Conservation (phyloP, 192 early-diverging fungal genomes). For the Spizellomyces punctatus region DNA sequence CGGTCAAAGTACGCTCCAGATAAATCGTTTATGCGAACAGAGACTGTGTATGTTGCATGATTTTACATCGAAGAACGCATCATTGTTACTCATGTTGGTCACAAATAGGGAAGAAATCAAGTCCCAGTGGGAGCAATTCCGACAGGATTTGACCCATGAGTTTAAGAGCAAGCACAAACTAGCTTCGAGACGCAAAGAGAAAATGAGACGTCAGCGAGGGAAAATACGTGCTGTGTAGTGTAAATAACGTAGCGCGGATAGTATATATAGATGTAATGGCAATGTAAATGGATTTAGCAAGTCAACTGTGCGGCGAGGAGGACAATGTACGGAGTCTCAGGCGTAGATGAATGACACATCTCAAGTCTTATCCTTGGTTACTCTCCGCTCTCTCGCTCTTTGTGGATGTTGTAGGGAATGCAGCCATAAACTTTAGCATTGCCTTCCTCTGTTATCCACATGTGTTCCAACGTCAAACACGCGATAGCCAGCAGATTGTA, state of each 20-base stretch:
- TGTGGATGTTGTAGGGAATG: constrained; percentile 23
- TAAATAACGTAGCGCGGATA: not conserved
- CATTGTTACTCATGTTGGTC: not conserved
- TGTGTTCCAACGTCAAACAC: not conserved
- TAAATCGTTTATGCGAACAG: constrained; percentile 29
- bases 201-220: constrained; percentile 28
- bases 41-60: constrained; percentile 31
- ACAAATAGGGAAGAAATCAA: constrained; percentile 56
- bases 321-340: not conserved
- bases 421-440: constrained; percentile 16
- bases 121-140: constrained; percentile 54
- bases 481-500: not conserved
- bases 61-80: not conserved
- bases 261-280: not conserved
- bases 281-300: too few relatives aligned
- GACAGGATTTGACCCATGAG: constrained; percentile 60
- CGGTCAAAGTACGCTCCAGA: constrained; percentile 34
- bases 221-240: not conserved
- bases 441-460: constrained; percentile 18
- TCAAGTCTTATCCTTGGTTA: not conserved
- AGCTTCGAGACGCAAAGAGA: constrained; percentile 25
- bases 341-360: constrained; percentile 1
- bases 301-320: too few relatives aligned
- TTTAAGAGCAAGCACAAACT: constrained; percentile 67
- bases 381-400: not conserved